Conservation (phyloP, 805 yeast species). For the Suhomyces tanzawaensis region DNA sequence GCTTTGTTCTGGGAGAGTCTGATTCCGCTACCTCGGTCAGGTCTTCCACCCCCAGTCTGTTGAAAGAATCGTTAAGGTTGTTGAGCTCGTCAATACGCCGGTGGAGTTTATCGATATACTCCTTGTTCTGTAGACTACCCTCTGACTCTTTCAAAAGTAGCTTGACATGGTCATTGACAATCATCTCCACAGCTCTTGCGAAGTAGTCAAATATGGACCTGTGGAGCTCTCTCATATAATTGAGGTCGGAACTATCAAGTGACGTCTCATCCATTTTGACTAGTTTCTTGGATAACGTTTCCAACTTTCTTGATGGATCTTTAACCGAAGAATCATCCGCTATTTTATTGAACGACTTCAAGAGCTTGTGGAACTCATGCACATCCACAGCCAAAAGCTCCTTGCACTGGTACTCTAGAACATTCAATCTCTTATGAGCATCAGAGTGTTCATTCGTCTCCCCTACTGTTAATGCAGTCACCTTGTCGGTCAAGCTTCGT, state of each 20-base stretch:
- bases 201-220: slow-evolving; percentile 53
- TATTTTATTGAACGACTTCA: slow-evolving; percentile 50
- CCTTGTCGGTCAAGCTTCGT: slow-evolving; percentile 38
- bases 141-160: slow-evolving; percentile 37
- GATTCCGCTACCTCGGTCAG: background rate
- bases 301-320: slow-evolving; percentile 56
- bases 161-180: slow-evolving; percentile 55
- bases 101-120: slow-evolving; percentile 22
- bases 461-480: slow-evolving; percentile 23
- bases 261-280: slow-evolving; percentile 12
- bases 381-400: slow-evolving; percentile 42
- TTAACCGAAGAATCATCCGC: slow-evolving; percentile 57
- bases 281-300: slow-evolving; percentile 32
- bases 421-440: slow-evolving; percentile 16
- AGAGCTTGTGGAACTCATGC: slow-evolving; percentile 47
- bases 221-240: slow-evolving; percentile 30
- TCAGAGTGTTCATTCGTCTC: slow-evolving; percentile 5
- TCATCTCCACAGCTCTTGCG: slow-evolving; percentile 57
- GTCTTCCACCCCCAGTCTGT: slow-evolving; percentile 12
- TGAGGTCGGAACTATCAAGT: slow-evolving; percentile 20
- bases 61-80: slow-evolving; percentile 20
- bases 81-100: slow-evolving; percentile 27
- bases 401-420: slow-evolving; percentile 42
- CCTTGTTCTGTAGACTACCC: slow-evolving; percentile 14
- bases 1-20: slow-evolving; percentile 35